These are phyloP conservation scores for Venturia carpophila DNA, from an alignment of 2,329 filamentous ascomycete genomes.

Conservation along the genomic window DNA sequence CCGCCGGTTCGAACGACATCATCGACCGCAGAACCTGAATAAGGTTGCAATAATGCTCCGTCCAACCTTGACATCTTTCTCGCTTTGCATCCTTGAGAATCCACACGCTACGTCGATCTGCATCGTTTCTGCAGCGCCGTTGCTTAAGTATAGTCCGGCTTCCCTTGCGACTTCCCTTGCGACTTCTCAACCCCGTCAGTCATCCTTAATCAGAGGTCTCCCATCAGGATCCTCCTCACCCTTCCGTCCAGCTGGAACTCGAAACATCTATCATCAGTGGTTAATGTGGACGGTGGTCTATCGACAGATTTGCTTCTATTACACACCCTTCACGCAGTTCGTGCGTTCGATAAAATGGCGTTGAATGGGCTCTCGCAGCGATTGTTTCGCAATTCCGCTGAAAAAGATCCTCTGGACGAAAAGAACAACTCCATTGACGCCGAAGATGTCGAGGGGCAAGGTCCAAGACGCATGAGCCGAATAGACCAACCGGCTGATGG, in stretches of 20 bases:
- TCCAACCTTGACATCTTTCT: neutral
- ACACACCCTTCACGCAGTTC: constrained; percentile 33
- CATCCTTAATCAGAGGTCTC: neutral
- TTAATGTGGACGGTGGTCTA: constrained; percentile 16
- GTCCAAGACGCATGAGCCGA: constrained; percentile 33
- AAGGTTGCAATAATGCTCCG: neutral
- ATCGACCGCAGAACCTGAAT: neutral
- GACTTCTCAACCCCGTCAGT: neutral
- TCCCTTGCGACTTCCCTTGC: neutral
- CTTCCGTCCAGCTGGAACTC: neutral
- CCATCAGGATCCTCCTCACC: neutral
- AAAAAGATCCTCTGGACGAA: constrained; percentile 1
- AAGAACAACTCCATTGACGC: constrained; percentile 20
- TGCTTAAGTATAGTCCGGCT: neutral
- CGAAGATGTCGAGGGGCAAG: constrained; percentile 24
- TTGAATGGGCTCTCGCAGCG: constrained; percentile 28
- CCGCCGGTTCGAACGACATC: constrained; percentile 8
- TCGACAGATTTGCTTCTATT: constrained; percentile 19
- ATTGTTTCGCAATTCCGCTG: neutral
- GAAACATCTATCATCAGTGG: neutral
- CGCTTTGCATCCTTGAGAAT: neutral
- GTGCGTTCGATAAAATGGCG: constrained; percentile 47
- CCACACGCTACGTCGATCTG: constrained; percentile 4
- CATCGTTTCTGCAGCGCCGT: neutral
- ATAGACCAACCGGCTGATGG: constrained; percentile 33